Conservation (phyloP, 345 rosid species). For the Combretum micranthum region DNA sequence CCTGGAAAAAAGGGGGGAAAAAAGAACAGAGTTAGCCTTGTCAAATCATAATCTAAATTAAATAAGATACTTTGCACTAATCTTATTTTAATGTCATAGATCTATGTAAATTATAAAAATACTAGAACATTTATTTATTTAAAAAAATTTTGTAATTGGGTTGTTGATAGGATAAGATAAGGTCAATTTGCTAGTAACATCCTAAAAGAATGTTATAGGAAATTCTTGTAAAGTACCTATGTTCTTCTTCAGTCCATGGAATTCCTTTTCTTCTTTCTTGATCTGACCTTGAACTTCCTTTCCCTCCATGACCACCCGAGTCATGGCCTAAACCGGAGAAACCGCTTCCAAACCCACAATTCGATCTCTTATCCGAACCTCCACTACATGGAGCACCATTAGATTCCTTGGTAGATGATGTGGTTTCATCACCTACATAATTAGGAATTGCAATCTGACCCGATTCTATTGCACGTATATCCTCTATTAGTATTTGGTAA, state of each 20-base stretch:
- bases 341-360: conserved; percentile 33
- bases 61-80: not conserved
- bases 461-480: conserved; percentile 62
- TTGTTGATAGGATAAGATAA: conserved; percentile 4
- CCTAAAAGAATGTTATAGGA: not conserved
- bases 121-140: no score
- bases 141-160: no score
- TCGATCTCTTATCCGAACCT: conserved; percentile 33
- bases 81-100: not conserved
- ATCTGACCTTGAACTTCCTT: conserved; percentile 57
- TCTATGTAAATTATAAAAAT: not conserved
- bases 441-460: conserved; percentile 62
- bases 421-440: conserved; percentile 38
- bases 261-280: conserved; percentile 89
- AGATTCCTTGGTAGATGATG: conserved; percentile 37
- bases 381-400: conserved; percentile 24
- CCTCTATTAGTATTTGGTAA: conserved; percentile 52
- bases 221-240: conserved; percentile 39
- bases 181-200: not conserved
- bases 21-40: no score
- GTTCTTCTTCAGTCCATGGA: conserved; percentile 98
- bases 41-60: not conserved
- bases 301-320: conserved; percentile 45
- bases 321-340: conserved; percentile 38
- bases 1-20: conserved; percentile 39